Evolutionary conservation across 108 stramenopile genomes (phyloP).

Genomic region (Nitzschia putrida): DNA sequence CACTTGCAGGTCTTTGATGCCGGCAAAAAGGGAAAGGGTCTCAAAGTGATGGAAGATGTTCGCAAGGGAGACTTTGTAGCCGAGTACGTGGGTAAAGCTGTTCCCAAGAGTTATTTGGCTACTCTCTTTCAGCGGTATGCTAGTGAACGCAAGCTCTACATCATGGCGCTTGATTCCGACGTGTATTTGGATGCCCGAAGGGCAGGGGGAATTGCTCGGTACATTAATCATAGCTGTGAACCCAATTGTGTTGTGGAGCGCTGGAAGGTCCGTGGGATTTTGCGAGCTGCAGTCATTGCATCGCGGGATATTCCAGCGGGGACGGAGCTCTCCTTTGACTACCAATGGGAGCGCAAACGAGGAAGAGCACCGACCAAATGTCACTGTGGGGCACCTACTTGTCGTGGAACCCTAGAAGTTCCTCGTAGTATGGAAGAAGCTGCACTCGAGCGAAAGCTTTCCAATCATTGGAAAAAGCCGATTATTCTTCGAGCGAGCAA

Average conservation of each 20-base stretch:
- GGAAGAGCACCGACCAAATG: conserved; percentile 93
- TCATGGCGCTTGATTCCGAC: conserved; percentile 90
- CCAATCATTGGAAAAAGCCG: conserved; percentile 65
- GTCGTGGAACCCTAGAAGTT: conserved; percentile 93
- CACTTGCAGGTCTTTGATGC: conserved; percentile 66
- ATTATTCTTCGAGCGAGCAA: conserved; percentile 44
- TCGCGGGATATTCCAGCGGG: conserved; percentile 76
- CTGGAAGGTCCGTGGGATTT: conserved; percentile 86
- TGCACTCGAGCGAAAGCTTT: conserved; percentile 55
- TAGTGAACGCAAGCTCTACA: conserved; percentile 87
- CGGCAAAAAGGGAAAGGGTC: conserved; percentile 76
- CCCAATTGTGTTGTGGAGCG: conserved; percentile 93
- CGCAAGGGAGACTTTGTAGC: conserved; percentile 66
- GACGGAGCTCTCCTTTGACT: conserved; percentile 97
- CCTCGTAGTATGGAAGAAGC: conserved; percentile 60
- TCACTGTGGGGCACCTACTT: conserved; percentile 85
- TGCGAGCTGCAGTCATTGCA: conserved; percentile 87
- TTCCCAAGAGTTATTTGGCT: conserved; percentile 57
- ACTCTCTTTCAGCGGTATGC: conserved; percentile 67
- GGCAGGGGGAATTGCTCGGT: conserved; percentile 91
- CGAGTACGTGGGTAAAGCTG: conserved; percentile 87
- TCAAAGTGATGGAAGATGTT: conserved; percentile 54
- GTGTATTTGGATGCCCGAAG: conserved; percentile 93
- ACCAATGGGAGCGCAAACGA: conserved; percentile 89
- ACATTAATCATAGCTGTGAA: conserved; percentile 97